Evolutionary conservation across 1,284 basidiomycete species (phyloP).

Genomic region (Rhodotorula mucilaginosa): DNA sequence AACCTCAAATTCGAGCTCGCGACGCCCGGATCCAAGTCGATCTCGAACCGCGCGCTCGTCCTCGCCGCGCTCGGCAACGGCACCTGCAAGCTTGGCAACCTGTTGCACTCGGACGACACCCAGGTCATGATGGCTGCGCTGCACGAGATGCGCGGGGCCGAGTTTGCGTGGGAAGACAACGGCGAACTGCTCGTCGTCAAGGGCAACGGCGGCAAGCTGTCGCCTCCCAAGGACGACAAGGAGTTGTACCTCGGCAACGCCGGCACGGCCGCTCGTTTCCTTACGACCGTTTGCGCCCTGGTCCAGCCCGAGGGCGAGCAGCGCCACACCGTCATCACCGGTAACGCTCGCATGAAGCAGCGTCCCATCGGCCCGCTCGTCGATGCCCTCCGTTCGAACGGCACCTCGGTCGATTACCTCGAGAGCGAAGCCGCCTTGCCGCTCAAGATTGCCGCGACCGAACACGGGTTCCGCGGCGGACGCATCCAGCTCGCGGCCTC

Average conservation of each 20-base stretch:
- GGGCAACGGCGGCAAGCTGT: constrained; percentile 79
- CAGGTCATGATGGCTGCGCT: constrained; percentile 98
- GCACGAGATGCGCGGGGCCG: constrained; percentile 84
- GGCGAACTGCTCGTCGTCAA: constrained; percentile 89
- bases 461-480: constrained; percentile 71
- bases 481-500: constrained; percentile 84
- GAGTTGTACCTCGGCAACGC: constrained; percentile 96
- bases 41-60: constrained; percentile 92
- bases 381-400: constrained; percentile 80
- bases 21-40: constrained; percentile 94
- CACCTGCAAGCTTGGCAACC: constrained; percentile 81
- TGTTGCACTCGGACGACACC: constrained; percentile 96
- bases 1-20: constrained; percentile 74
- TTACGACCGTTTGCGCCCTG: constrained; percentile 91
- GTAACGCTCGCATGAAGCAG: constrained; percentile 98
- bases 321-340: constrained; percentile 76
- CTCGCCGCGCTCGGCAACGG: constrained; percentile 88
- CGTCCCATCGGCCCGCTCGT: constrained; percentile 92
- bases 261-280: constrained; percentile 95
- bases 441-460: constrained; percentile 73
- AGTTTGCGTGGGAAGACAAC: constrained; percentile 85
- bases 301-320: constrained; percentile 54
- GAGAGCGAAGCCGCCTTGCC: constrained; percentile 84
- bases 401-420: constrained; percentile 72
- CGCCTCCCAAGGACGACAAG: constrained; percentile 70